Base-by-base conservation (phyloP, 345 rosid species). In the Bruguiera gymnorhiza region DNA sequence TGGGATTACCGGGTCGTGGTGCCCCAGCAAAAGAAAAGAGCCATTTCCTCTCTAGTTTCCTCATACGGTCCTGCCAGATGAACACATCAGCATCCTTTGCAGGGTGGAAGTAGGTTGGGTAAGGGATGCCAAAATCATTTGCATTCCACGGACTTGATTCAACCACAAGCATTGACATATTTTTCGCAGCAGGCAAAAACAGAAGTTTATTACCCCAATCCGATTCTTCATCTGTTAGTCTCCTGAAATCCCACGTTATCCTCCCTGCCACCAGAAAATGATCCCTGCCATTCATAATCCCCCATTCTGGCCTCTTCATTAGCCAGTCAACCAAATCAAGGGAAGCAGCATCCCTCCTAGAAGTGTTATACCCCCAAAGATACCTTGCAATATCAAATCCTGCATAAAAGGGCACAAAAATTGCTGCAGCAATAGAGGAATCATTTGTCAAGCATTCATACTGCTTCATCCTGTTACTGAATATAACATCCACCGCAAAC, bases 21-120 rank as follows among this genome's bases (percentile, higher is more conserved):
- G 97, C 97, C 53, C 98, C 98, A 0, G 97, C 98, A 70, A 93
- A 93, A 10, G 97, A 93, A 86, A 93, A 91, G n/a, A 91, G 89
- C 92, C 92, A 93, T 61, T 91, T 93, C 83, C 97, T 81, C 71
- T 89, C 87, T 68, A 86, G 78, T 18, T 84, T 90, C 63, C 92
- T 81, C 98, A 91, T 89, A 77, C 92, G 78, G 37, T 84, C 87
- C 78, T 89, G 96, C 98, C 97, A 93, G 34, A 56, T 74, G 46
- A 88, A 83, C 66, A 91, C 94, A 51, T 93, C 96, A 13, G 75
- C 79, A 80, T 89, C 97, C 76, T 85, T 86, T 6, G 93, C 92
- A 16, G 97, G 96, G 65, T 93, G 96, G 72, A 89, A 91, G 73
- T 93, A 88, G 4, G 98, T 91, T 0, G 98, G 98, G 70, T 91